Conservation (phyloP, 2,329 filamentous ascomycete genomes). For the Cordyceps cateniannulata region DNA sequence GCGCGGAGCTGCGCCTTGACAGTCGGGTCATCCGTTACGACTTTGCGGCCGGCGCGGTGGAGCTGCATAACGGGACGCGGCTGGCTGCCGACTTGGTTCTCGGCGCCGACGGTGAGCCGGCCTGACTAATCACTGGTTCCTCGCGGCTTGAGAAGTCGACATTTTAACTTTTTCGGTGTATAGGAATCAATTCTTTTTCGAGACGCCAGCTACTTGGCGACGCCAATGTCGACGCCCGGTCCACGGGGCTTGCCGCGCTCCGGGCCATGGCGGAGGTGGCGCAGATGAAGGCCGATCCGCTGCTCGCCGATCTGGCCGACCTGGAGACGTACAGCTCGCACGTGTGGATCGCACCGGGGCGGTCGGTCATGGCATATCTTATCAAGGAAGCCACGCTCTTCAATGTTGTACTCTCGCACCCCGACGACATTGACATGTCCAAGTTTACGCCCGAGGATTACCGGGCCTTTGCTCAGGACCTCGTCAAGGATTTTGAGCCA, state of each 20-base stretch:
- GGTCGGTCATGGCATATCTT: slow-evolving; percentile 38
- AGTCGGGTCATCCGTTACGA: slow-evolving; percentile 22
- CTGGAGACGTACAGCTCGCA: slow-evolving; percentile 12
- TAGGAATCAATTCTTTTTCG: slow-evolving; percentile 24
- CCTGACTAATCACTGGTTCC: background rate
- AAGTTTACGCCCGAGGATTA: slow-evolving; percentile 11
- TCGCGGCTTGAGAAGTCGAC: background rate
- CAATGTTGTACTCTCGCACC: slow-evolving; percentile 38
- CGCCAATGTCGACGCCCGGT: slow-evolving; percentile 12
- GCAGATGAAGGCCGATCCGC: slow-evolving; percentile 27
- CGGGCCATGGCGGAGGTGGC: slow-evolving; percentile 31
- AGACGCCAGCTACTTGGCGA: slow-evolving; percentile 16
- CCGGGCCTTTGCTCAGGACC: background rate
- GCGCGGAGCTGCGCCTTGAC: slow-evolving; percentile 19
- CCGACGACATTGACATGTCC: slow-evolving; percentile 22
- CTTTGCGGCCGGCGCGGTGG: slow-evolving; percentile 17
- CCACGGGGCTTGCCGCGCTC: slow-evolving; percentile 35
- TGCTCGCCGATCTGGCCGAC: slow-evolving; percentile 30
- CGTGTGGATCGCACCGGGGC: slow-evolving; percentile 31
- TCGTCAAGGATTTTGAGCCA: slow-evolving; percentile 10
- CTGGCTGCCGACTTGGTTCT: slow-evolving; percentile 26
- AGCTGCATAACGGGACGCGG: slow-evolving; percentile 18
- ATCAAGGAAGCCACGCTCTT: slow-evolving; percentile 34
- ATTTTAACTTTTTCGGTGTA: background rate
- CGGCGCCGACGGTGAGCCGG: slow-evolving; percentile 27